A percentile compares a stretch with the other conserved stretches of the same genome.
phyloP scores from a whole-genome alignment of 225 moss, liverwort and hornwort species.

The Asterella californica region DNA sequence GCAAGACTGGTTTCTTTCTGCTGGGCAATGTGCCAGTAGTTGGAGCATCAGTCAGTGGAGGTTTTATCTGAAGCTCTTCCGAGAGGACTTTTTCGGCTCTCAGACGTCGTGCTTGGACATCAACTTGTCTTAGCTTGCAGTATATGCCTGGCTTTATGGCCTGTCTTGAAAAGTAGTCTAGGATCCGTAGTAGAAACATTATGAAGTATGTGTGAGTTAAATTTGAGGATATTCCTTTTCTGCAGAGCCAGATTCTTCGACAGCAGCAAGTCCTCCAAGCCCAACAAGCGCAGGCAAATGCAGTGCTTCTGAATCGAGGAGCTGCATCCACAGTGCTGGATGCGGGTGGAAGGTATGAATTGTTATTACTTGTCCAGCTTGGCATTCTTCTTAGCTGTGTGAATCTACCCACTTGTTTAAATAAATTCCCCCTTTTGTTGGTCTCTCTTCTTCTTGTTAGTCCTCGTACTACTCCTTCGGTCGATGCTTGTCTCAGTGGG shows the following conservation, averaged over 20 bases:
- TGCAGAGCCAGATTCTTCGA: conserved; percentile 83
- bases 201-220: neutral
- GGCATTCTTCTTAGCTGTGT: too few species aligned
- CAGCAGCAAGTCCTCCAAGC: conserved; percentile 87
- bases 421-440: too few species aligned
- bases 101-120: neutral
- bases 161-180: neutral
- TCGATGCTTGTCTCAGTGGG: too few species aligned
- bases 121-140: neutral
- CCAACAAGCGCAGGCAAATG: conserved; percentile 73
- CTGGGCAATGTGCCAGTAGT: neutral
- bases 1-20: neutral
- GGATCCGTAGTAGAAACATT: neutral
- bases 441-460: too few species aligned
- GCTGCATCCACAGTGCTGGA: conserved; percentile 75
- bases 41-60: too few species aligned
- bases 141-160: neutral
- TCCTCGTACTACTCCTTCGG: too few species aligned
- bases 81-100: neutral
- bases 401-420: neutral
- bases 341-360: conserved; percentile 43
- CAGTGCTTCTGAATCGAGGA: conserved; percentile 66
- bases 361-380: too few species aligned
- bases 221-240: neutral
- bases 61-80: neutral